phyloP scores from a whole-genome alignment of 2,329 filamentous ascomycete genomes.

The Phaeosphaeria sp. region DNA sequence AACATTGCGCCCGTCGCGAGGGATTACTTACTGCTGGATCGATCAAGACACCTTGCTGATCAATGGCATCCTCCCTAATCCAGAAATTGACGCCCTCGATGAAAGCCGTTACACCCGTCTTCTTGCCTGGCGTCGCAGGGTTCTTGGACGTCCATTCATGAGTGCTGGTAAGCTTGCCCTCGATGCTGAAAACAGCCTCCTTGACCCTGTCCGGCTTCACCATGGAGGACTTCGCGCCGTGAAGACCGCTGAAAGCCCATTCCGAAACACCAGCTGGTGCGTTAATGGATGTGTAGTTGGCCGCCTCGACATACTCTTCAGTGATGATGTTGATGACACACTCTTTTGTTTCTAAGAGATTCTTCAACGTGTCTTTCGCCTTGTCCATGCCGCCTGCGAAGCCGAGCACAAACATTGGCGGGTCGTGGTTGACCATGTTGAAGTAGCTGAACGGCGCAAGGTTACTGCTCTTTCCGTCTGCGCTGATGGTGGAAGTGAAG shows the following conservation, averaged over 20 bases:
- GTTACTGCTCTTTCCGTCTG: conserved; percentile 72
- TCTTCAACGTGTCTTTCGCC: conserved; percentile 80
- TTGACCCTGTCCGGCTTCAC: conserved; percentile 76
- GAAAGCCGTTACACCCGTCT: conserved; percentile 75
- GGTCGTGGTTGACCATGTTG: conserved; percentile 83
- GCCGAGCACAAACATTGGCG: conserved; percentile 77
- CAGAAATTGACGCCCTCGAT: conserved; percentile 88
- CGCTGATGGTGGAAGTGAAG: conserved; percentile 64
- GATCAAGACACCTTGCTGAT: conserved; percentile 75
- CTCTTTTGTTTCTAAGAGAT: conserved; percentile 74
- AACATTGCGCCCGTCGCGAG: background rate
- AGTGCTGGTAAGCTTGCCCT: conserved; percentile 76
- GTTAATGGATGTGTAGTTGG: conserved; percentile 81
- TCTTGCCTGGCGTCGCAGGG: conserved; percentile 69
- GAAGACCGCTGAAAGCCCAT: conserved; percentile 80
- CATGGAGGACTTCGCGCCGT: conserved; percentile 67
- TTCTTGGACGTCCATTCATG: conserved; percentile 77
- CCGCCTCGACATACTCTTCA: conserved; percentile 85
- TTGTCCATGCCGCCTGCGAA: conserved; percentile 62
- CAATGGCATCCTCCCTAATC: conserved; percentile 86
- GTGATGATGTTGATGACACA: conserved; percentile 84
- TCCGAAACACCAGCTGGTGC: conserved; percentile 78
- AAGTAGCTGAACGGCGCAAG: conserved; percentile 90
- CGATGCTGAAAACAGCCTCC: conserved; percentile 83
- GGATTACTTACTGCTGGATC: conserved; percentile 67